phyloP scores from a whole-genome alignment of 2,329 filamentous ascomycete species.

The Calonectria naviculata region DNA sequence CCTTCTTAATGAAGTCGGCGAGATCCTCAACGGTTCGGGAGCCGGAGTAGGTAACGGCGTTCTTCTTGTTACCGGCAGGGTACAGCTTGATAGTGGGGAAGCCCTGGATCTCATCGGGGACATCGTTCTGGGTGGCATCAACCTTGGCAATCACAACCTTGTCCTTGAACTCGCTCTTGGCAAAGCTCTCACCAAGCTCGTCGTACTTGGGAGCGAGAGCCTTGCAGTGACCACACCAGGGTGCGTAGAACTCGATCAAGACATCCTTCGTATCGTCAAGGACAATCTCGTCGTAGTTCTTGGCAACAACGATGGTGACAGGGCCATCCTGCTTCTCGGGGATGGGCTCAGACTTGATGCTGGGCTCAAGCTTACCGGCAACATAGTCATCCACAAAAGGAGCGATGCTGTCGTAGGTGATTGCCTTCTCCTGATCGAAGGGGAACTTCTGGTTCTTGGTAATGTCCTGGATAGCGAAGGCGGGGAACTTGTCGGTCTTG shows the following conservation, averaged over 20 bases:
- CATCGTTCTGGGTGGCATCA: constrained; percentile 95
- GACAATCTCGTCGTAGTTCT: constrained; percentile 92
- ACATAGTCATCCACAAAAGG: constrained; percentile 88
- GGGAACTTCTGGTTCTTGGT: constrained; percentile 98
- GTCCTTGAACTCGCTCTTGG: constrained; percentile 81
- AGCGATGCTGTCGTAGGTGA: constrained; percentile 77
- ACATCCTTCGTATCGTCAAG: constrained; percentile 97
- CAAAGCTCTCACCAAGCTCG: constrained; percentile 83
- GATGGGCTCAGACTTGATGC: constrained; percentile 98
- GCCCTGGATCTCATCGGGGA: constrained; percentile 95
- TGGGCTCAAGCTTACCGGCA: constrained; percentile 89
- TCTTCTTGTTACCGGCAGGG: constrained; percentile 88
- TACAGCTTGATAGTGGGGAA: constrained; percentile 99
- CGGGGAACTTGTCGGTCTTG: constrained; percentile 92
- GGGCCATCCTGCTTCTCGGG: constrained; percentile 93
- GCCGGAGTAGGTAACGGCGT: constrained; percentile 88
- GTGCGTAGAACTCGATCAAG: constrained; percentile 97
- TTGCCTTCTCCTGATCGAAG: constrained; percentile 84
- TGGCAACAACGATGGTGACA: constrained; percentile 89
- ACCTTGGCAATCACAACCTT: constrained; percentile 97
- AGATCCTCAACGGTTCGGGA: constrained; percentile 92
- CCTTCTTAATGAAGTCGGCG: constrained; percentile 92
- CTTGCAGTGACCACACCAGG: constrained; percentile 99
- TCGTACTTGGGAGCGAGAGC: constrained; percentile 97
- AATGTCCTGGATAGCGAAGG: constrained; percentile 97